Evolutionary conservation across 768 basidiomycete genomes (phyloP).

Genomic region (Galerina marginata): DNA sequence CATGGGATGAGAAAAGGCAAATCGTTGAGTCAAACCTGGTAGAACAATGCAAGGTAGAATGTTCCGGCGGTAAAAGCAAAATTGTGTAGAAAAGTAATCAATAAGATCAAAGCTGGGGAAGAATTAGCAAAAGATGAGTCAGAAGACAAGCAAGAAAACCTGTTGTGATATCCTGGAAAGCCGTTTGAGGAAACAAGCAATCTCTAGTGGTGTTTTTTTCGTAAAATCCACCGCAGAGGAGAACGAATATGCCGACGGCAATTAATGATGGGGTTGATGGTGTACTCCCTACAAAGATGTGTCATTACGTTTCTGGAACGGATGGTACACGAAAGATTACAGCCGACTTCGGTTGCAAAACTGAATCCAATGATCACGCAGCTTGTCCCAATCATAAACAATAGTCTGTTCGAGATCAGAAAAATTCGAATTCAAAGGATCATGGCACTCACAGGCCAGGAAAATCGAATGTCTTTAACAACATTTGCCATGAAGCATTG

Average conservation of each 20-base stretch:
- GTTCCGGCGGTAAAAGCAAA: slow-evolving; percentile 85
- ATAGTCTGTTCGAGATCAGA: slow-evolving; percentile 45
- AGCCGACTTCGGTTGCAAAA: slow-evolving; percentile 69
- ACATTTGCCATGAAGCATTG: slow-evolving; percentile 59
- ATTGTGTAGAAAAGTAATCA: slow-evolving; percentile 81
- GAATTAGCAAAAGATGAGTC: slow-evolving; percentile 20
- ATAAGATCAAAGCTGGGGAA: slow-evolving; percentile 62
- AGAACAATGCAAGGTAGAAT: slow-evolving; percentile 85
- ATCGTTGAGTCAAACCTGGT: slow-evolving; percentile 58
- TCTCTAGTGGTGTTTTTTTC: slow-evolving; percentile 72
- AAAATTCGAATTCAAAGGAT: not conserved
- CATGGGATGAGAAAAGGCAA: slow-evolving; percentile 15
- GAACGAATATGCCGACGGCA: slow-evolving; percentile 55
- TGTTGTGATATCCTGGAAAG: slow-evolving; percentile 64
- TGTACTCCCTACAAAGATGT: slow-evolving; percentile 57
- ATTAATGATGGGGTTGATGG: slow-evolving; percentile 68
- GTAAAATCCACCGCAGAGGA: slow-evolving; percentile 67
- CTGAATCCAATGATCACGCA: slow-evolving; percentile 82
- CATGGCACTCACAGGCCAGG: slow-evolving; percentile 66
- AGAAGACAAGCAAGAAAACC: slow-evolving; percentile 41
- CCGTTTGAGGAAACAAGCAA: slow-evolving; percentile 70
- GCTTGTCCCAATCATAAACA: slow-evolving; percentile 79
- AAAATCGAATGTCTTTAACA: slow-evolving; percentile 73
- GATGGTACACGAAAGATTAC: slow-evolving; percentile 43
- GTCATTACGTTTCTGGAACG: slow-evolving; percentile 11